Evolutionary conservation across 2,329 filamentous ascomycete species (phyloP).

Genomic region (Fusarium sp.): DNA sequence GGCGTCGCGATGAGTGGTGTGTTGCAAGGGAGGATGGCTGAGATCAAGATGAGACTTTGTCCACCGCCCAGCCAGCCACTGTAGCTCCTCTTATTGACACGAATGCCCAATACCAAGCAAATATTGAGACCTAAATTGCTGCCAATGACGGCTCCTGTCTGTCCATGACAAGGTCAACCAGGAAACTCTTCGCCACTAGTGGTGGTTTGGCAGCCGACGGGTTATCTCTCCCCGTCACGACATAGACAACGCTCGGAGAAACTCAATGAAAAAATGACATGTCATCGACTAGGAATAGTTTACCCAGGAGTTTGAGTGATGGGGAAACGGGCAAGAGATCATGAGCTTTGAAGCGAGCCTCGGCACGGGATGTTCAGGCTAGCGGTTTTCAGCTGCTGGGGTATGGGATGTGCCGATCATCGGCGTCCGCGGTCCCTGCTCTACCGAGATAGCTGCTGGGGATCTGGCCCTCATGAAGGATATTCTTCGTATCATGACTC

Average conservation of each 20-base stretch:
- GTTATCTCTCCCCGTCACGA: background rate
- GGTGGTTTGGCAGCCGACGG: background rate
- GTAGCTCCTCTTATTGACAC: background rate
- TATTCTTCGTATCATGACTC: background rate
- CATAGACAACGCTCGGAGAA: background rate
- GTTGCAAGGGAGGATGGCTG: background rate
- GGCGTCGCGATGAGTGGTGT: background rate
- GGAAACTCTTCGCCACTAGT: background rate
- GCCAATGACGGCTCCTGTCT: conserved; percentile 10
- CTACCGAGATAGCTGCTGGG: background rate
- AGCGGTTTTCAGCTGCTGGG: background rate
- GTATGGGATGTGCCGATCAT: conserved; percentile 5
- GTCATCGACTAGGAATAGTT: background rate
- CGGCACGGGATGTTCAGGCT: conserved; percentile 14
- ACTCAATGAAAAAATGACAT: background rate
- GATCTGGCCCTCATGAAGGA: background rate
- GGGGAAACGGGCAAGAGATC: background rate
- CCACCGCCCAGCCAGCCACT: background rate
- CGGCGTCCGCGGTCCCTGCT: background rate
- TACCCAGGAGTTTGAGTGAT: background rate
- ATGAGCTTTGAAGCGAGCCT: conserved; percentile 18
- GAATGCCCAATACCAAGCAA: conserved; percentile 12
- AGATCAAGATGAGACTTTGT: background rate
- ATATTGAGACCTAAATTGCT: conserved; percentile 5
- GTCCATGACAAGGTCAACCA: conserved; percentile 24